A percentile compares a stretch with the other conserved stretches of the same genome.
These are phyloP conservation scores for Leccinum broughii DNA, from an alignment of 768 basidiomycete species.

Conservation along the genomic window DNA sequence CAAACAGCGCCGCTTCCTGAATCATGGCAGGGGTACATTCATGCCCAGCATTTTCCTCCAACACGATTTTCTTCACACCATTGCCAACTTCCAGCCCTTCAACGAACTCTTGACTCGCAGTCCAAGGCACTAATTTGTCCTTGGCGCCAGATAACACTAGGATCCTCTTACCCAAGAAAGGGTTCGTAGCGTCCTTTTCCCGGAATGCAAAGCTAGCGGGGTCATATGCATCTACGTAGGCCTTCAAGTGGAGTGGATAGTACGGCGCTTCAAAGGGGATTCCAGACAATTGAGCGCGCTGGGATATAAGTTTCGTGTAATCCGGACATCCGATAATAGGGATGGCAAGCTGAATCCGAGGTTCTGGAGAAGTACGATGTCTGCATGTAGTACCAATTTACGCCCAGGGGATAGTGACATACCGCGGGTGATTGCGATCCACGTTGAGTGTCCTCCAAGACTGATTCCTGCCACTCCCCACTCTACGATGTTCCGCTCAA, in stretches of 20 bases:
- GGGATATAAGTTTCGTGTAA: slow-evolving; percentile 54
- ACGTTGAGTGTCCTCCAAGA: slow-evolving; percentile 83
- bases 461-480: slow-evolving; percentile 79
- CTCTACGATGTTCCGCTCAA: slow-evolving; percentile 56
- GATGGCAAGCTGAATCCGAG: slow-evolving; percentile 45
- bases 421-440: slow-evolving; percentile 63
- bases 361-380: slow-evolving; percentile 34
- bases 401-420: slow-evolving; percentile 2
- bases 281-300: slow-evolving; percentile 50
- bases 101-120: slow-evolving; percentile 56
- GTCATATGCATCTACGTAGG: slow-evolving; percentile 47
- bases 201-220: slow-evolving; percentile 46
- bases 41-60: slow-evolving; percentile 62
- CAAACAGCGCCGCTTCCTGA: slow-evolving; percentile 38
- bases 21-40: slow-evolving; percentile 63
- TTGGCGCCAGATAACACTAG: slow-evolving; percentile 67
- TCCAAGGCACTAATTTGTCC: slow-evolving; percentile 70
- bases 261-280: slow-evolving; percentile 50
- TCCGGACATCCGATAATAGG: slow-evolving; percentile 74
- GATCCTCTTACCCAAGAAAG: slow-evolving; percentile 71
- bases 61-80: slow-evolving; percentile 56
- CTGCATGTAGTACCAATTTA: background rate
- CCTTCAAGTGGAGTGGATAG: slow-evolving; percentile 55
- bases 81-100: slow-evolving; percentile 52
- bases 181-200: slow-evolving; percentile 43